Base-by-base conservation (phyloP, 495 filamentous ascomycete species). In the Aspergillus panamensis region DNA sequence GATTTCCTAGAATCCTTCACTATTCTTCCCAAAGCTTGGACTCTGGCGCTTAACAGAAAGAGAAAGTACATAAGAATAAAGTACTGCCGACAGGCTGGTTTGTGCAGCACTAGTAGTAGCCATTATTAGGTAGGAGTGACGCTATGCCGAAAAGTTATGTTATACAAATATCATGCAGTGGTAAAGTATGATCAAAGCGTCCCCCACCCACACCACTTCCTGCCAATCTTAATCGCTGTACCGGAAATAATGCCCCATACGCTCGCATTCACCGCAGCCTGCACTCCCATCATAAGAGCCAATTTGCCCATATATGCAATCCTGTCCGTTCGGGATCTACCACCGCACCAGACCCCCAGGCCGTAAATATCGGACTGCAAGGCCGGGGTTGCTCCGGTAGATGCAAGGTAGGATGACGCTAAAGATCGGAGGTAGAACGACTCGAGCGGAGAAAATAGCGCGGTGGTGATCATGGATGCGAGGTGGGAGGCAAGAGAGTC, bases 381-480 rank as follows among this genome's bases (percentile, higher is more conserved):
- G 33, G 48, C 48, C 25, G 49, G 45, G 16, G 63, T 53, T 8
- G 67, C 66, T 33, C 63, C 62, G 3, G 69, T 63, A 10, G 66
- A 63, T 2, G 69, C 62, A 7, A 79, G 56, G 58, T 76, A 82
- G 0, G 73, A 66, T 6, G 69, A 59, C 2, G 78, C 74, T 3
- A 82, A 61, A 10, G 79, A 76, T 8, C 80, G 75, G 9, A 80
- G 69, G 45, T 72, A 77, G 10, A 81, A 66, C 8, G 75, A 71
- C 63, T 81, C 79, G 54, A 82, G 62, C 0, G 80, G 79, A 16
- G 76, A 62, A 17, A 80, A 74, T 10, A 80, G 63, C 10, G 78
- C 62, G 20, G 62, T 64, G 6, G 73, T 76, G 39, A 80, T 65
- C 37, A 76, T 65, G 19, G 71, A 68, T 8, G 80, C 69, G 16